A percentile compares a stretch with the other conserved stretches of the same genome.
Conservation (phyloP, 345 rosid genomes). For the Bretschneidera sinensis region DNA sequence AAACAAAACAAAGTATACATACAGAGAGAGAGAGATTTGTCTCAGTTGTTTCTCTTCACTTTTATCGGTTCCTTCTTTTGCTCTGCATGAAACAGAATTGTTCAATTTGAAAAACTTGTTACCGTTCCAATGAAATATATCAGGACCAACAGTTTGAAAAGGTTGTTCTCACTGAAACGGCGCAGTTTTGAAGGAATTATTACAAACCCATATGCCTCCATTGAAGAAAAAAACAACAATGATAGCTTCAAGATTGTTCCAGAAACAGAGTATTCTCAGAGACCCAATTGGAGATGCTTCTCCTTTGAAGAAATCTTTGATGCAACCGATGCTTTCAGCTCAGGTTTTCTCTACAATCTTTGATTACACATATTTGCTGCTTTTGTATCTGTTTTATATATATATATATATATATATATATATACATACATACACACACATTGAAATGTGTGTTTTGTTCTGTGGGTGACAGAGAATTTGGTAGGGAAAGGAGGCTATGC, state of each 20-base stretch:
- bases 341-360: no score
- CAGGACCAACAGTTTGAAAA: constrained; percentile 73
- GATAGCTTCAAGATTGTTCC: constrained; percentile 24
- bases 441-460: not conserved
- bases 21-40: no score
- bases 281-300: constrained; percentile 94
- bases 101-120: not conserved
- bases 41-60: not conserved
- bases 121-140: constrained; percentile 64
- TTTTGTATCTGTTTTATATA: no score
- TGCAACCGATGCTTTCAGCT: constrained; percentile 64
- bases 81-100: constrained; percentile 24
- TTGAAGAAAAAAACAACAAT: constrained; percentile 17
- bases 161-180: constrained; percentile 68
- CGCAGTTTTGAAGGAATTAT: constrained; percentile 47
- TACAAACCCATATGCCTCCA: constrained; percentile 21
- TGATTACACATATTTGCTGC: no score
- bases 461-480: constrained; percentile 45
- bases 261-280: constrained; percentile 31
- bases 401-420: not conserved
- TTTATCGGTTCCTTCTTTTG: not conserved
- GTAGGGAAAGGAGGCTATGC: constrained; percentile 95
- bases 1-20: no score
- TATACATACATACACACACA: not conserved
- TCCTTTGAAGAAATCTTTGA: constrained; percentile 67